Conservation (phyloP, 2,329 filamentous ascomycete species). For the Thyridium curvatum region DNA sequence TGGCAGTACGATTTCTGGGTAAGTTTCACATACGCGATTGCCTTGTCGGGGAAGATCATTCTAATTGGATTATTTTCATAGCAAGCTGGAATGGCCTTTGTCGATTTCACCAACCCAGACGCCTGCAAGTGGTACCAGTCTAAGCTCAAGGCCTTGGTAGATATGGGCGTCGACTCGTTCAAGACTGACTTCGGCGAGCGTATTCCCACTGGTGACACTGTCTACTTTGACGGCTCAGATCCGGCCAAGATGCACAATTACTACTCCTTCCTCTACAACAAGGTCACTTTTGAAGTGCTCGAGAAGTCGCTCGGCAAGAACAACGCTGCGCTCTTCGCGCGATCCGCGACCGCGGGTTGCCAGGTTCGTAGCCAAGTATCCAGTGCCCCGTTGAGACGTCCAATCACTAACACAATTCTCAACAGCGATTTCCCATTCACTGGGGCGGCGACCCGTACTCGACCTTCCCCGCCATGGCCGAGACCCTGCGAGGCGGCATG, state of each 20-base stretch:
- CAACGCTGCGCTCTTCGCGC: constrained; percentile 57
- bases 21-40: no score
- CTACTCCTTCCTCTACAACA: constrained; percentile 64
- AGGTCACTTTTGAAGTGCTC: constrained; percentile 57
- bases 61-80: no score
- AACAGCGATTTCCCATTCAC: constrained; percentile 57
- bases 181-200: constrained; percentile 70
- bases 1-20: constrained; percentile 68
- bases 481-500: constrained; percentile 23
- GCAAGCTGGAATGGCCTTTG: constrained; percentile 64
- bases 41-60: no score
- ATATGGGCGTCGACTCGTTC: constrained; percentile 61
- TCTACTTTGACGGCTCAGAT: constrained; percentile 55
- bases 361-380: no score
- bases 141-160: constrained; percentile 55
- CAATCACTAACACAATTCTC: no score
- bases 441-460: constrained; percentile 70
- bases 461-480: constrained; percentile 63
- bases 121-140: constrained; percentile 57
- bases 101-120: constrained; percentile 65
- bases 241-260: constrained; percentile 65
- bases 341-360: constrained; percentile 57
- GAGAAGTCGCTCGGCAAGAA: constrained; percentile 38
- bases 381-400: no score
- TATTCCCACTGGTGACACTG: constrained; percentile 55